Evolutionary conservation across 148 eudicot species (phyloP).

Genomic region (Hydrangea macrophylla): DNA sequence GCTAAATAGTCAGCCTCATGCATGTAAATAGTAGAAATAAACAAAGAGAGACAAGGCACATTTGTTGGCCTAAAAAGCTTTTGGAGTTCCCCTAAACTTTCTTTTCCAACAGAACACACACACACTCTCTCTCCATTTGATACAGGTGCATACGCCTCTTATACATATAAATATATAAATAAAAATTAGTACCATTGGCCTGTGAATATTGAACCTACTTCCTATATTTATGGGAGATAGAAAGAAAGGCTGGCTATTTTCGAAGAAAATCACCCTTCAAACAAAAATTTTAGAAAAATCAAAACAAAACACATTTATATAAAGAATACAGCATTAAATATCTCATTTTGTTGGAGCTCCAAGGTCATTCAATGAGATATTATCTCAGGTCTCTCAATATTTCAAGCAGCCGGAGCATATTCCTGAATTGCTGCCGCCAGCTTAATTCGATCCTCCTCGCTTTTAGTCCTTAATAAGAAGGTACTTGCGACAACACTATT

Average conservation of each 20-base stretch:
- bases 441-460: conserved; percentile 72
- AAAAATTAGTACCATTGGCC: background rate
- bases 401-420: conserved; percentile 63
- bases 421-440: conserved; percentile 73
- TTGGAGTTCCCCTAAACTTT: no score
- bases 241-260: background rate
- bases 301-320: background rate
- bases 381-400: conserved; percentile 7
- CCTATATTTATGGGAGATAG: background rate
- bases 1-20: no score
- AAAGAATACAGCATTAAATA: background rate
- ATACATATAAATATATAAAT: background rate
- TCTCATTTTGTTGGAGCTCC: background rate
- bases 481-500: conserved; percentile 62
- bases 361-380: background rate
- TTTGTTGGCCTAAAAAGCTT: no score
- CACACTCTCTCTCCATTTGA: background rate
- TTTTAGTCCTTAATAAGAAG: conserved; percentile 65
- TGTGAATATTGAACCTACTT: background rate
- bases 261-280: conserved; percentile 23
- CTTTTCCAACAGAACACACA: background rate
- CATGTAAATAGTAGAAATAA: no score
- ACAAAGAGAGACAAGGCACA: no score
- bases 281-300: conserved; percentile 23
- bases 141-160: background rate